Percentiles rank a stretch among this genome's conserved stretches.
phyloP scores from a whole-genome alignment of 140 eudicot species.

The Ambrosia hybrid region DNA sequence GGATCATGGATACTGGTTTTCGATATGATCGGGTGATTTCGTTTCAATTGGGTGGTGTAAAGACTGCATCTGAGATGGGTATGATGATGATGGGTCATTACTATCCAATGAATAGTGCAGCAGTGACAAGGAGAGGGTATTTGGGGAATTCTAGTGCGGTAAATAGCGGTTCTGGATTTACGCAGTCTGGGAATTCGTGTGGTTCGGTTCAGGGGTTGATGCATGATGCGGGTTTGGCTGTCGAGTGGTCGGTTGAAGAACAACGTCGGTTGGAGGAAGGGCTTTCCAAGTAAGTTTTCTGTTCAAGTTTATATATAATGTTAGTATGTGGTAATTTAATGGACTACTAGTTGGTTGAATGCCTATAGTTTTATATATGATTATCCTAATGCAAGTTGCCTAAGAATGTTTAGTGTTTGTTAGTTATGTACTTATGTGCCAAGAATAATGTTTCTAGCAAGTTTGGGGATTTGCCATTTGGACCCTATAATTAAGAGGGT shows the following conservation, averaged over 20 bases:
- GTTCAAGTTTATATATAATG: not conserved
- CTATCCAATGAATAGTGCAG: constrained; percentile 24
- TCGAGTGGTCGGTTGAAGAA: constrained; percentile 82
- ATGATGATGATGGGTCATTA: constrained; percentile 47
- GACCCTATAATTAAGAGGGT: not conserved
- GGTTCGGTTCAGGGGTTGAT: constrained; percentile 64
- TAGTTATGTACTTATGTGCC: not conserved
- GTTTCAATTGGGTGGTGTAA: constrained; percentile 43
- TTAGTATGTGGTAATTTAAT: not conserved
- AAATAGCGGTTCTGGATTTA: constrained; percentile 30
- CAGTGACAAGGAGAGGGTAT: constrained; percentile 26
- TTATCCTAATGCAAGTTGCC: not conserved
- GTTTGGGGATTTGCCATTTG: not conserved
- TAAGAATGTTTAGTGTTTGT: not conserved
- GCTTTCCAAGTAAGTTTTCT: constrained; percentile 60
- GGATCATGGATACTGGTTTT: constrained; percentile 52
- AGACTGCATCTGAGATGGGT: constrained; percentile 44
- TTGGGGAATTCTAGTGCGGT: constrained; percentile 39
- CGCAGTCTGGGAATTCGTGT: constrained; percentile 36
- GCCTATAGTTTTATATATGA: not conserved
- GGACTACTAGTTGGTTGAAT: not conserved
- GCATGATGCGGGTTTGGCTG: constrained; percentile 69
- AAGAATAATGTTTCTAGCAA: constrained; percentile 1
- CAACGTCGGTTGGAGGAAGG: constrained; percentile 84
- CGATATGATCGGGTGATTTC: constrained; percentile 41